Conservation (phyloP, 495 filamentous ascomycete genomes). For the Penicillium taxi region DNA sequence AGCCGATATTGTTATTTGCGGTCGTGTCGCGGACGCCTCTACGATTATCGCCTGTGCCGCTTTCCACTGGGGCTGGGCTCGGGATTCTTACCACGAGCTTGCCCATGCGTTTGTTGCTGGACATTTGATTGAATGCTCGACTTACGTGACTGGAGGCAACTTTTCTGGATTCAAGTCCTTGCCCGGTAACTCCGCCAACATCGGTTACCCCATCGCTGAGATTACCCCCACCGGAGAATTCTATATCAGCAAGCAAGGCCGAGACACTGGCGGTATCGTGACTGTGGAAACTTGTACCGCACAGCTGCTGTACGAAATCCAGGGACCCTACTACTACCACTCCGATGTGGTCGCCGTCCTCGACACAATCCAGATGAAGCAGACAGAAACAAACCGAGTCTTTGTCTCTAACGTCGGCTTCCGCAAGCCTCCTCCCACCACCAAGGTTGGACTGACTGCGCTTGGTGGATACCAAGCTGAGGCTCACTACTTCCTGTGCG, state of each 20-base stretch:
- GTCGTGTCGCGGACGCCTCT: no score
- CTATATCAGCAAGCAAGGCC: constrained; percentile 1
- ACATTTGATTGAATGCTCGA: no score
- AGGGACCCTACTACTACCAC: constrained; percentile 45
- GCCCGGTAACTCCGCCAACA: no score
- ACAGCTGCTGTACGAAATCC: constrained; percentile 49
- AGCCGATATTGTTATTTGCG: no score
- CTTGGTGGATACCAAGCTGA: constrained; percentile 37
- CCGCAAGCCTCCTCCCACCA: constrained; percentile 37
- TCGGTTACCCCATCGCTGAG: no score
- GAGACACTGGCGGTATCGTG: constrained; percentile 13
- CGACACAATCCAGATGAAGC: constrained; percentile 29
- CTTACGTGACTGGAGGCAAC: no score
- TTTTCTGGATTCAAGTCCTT: no score
- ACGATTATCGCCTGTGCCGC: no score
- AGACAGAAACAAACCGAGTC: constrained; percentile 6
- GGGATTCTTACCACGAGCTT: no score
- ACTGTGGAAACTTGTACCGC: constrained; percentile 13
- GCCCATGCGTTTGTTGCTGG: no score
- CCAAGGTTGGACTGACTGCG: constrained; percentile 40
- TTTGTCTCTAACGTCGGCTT: background rate
- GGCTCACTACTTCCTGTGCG: constrained; percentile 20
- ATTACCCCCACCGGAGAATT: no score
- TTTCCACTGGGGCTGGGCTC: no score
- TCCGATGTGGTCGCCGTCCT: constrained; percentile 44